phyloP scores from a whole-genome alignment of 225 moss, liverwort and hornwort genomes.

The Sphagnum tenellum region DNA sequence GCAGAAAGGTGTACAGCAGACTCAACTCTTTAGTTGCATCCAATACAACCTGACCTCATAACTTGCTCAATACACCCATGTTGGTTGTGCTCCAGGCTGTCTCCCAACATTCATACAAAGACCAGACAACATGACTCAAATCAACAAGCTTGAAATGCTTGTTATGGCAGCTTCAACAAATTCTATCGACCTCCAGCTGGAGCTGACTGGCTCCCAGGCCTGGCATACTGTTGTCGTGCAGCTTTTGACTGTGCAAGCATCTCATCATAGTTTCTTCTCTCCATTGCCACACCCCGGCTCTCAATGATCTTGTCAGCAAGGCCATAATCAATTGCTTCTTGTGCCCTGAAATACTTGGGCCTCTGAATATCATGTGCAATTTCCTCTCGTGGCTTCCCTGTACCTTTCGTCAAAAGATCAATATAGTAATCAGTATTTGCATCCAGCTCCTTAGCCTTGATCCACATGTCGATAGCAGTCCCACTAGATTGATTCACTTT shows the following conservation, averaged over 20 bases:
- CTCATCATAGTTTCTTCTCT: conserved; percentile 92
- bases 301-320: conserved; percentile 97
- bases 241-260: conserved; percentile 91
- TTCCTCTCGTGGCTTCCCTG: conserved; percentile 81
- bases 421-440: conserved; percentile 92
- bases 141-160: no score
- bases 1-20: no score
- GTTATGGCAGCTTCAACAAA: no score
- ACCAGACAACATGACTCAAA: no score
- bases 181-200: conserved; percentile 35
- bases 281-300: conserved; percentile 91
- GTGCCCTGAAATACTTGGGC: conserved; percentile 89
- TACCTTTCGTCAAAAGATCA: conserved; percentile 74
- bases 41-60: no score
- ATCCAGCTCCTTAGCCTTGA: conserved; percentile 93
- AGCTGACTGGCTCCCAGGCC: conserved; percentile 56
- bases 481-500: conserved; percentile 96
- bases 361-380: conserved; percentile 80
- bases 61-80: no score
- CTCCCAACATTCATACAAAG: no score
- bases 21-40: no score
- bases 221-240: conserved; percentile 45
- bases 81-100: no score
- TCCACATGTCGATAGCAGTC: conserved; percentile 94
- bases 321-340: conserved; percentile 96